Evolutionary conservation across 2,329 filamentous ascomycete species (phyloP).

Genomic region (Pochonia chlamydosporia): DNA sequence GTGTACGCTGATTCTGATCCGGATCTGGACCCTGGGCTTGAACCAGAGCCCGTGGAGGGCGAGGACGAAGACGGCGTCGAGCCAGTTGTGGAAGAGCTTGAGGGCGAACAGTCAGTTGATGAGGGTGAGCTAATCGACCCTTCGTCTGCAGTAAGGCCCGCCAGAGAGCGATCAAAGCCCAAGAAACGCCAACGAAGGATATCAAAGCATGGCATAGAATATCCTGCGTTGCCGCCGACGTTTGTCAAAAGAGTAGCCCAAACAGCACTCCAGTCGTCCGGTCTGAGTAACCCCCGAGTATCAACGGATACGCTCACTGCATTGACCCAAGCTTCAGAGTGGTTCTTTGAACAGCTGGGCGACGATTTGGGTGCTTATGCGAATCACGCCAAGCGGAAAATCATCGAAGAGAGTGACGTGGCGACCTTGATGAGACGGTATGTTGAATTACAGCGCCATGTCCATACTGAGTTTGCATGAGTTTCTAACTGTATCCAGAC

Average conservation of each 20-base stretch:
- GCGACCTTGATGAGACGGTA: constrained; percentile 79
- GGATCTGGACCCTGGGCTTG: neutral
- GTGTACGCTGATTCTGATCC: constrained; percentile 5
- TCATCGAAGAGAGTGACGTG: constrained; percentile 80
- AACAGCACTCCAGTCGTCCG: constrained; percentile 62
- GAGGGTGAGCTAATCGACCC: constrained; percentile 1
- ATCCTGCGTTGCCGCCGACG: constrained; percentile 65
- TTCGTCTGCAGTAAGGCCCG: constrained; percentile 1
- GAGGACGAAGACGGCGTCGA: constrained; percentile 1
- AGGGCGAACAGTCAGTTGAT: neutral
- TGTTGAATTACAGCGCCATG: neutral
- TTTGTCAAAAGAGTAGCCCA: constrained; percentile 71
- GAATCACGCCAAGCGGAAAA: constrained; percentile 74
- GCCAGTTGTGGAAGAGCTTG: neutral
- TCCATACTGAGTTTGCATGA: no score
- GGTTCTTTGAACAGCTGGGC: constrained; percentile 85
- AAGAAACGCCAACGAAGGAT: constrained; percentile 36
- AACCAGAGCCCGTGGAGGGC: neutral
- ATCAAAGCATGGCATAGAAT: constrained; percentile 68
- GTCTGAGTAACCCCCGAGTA: constrained; percentile 61
- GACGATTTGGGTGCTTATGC: constrained; percentile 78
- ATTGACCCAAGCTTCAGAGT: constrained; percentile 76
- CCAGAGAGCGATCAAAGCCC: constrained; percentile 10
- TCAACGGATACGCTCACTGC: constrained; percentile 67
- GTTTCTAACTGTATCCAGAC: constrained; percentile 46